Evolutionary conservation across 106 monocot genomes (phyloP), one percentile per base, ranked within the genome.

Genomic region (Chionographis japonica): DNA sequence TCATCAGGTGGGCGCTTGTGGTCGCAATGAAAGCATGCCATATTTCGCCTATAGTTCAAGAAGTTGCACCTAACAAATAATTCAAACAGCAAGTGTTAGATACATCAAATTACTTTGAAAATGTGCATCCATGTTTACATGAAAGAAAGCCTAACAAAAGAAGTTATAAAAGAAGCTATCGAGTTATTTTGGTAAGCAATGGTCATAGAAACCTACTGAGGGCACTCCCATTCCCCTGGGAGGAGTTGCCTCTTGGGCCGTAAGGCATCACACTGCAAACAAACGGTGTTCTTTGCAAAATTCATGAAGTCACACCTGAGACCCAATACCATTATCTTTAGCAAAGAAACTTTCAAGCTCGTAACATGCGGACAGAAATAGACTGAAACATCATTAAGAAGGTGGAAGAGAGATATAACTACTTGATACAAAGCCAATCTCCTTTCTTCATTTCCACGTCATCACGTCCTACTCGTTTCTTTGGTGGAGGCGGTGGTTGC

Each of bases 361-460:
- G 39, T 17, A 38, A 37, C 51, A 66, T 11, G 12, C 18, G 40
- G 55, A 8, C 2, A 51, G 20, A 20, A 13, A 14, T 50, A 66
- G 17, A 52, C 35, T 15, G 40, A 27, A 51, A 52, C 35, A 50
- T 15, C 27, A 27, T 27, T 27, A 46, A 52, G 13, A 37, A 40
- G 35, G 52, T 20, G 14, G 37, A 63, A 4, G 49, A 15, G 20
- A 39, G 49, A 54, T 9, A 53, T 67, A 72, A 52, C 46, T 88
- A 98, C 98, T 98, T 92, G 63, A 90, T 54, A 61, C 98, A 98
- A 37, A 98, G 90, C 98, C 93, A 93, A 59, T 93, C 93, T 81
- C 98, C 98, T 76, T 98, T 98, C 85, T 98, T 98, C 98, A 98
- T 98, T 79, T 93, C 98, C 19, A 98, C 75, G 60, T 98, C 98